Percentiles rank a stretch among this genome's conserved stretches.
Conservation (phyloP, 805 yeast genomes). For the Candida takata region DNA sequence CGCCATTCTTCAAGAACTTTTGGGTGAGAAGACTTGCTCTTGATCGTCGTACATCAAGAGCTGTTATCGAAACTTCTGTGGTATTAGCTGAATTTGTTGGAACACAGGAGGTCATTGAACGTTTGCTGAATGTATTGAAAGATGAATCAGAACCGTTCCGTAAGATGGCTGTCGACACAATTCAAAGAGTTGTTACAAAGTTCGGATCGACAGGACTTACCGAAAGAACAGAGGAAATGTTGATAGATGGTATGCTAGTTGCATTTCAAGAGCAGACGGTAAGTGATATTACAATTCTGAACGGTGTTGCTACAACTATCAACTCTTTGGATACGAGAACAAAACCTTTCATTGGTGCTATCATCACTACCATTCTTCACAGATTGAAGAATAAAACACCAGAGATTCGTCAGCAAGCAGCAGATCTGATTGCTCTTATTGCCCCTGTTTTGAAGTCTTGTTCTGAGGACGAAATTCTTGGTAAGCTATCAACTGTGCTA, state of each 20-base stretch:
- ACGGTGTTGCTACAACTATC: slow-evolving; percentile 59
- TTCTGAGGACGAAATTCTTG: slow-evolving; percentile 53
- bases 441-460: slow-evolving; percentile 64
- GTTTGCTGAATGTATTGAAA: slow-evolving; percentile 51
- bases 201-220: slow-evolving; percentile 56
- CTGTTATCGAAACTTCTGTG: slow-evolving; percentile 68
- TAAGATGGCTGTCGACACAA: slow-evolving; percentile 68
- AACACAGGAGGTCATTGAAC: slow-evolving; percentile 48
- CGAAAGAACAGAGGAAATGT: slow-evolving; percentile 49
- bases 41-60: slow-evolving; percentile 47
- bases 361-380: slow-evolving; percentile 65
- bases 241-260: slow-evolving; percentile 73
- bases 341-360: slow-evolving; percentile 64
- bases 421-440: slow-evolving; percentile 61
- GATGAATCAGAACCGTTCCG: slow-evolving; percentile 82
- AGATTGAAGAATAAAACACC: slow-evolving; percentile 66
- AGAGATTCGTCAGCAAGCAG: slow-evolving; percentile 74
- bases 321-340: slow-evolving; percentile 55
- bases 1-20: slow-evolving; percentile 59
- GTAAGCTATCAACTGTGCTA: slow-evolving; percentile 64
- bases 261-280: slow-evolving; percentile 75
- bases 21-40: slow-evolving; percentile 82
- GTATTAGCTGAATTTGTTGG: slow-evolving; percentile 65
- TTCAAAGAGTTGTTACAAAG: slow-evolving; percentile 44
- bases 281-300: slow-evolving; percentile 48